A percentile compares a stretch with the other conserved stretches of the same genome.
Conservation (phyloP, 179 eudicot genomes). For the Amaranthus tricolor region DNA sequence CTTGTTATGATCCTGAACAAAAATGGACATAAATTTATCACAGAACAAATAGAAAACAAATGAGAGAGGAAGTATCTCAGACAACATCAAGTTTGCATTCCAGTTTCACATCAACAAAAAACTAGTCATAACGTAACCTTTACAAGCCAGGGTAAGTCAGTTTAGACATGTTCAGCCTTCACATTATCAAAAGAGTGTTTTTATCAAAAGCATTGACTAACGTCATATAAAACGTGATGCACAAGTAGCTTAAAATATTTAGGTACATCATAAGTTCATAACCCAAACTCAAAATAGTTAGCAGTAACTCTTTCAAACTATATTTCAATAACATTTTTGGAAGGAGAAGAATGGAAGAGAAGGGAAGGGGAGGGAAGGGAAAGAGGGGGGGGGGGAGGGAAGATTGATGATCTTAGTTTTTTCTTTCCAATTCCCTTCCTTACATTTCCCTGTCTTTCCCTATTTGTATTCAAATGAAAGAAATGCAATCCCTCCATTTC, state of each 20-base stretch:
- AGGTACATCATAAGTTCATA: not conserved
- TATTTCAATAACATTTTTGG: too few relatives aligned
- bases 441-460: too few relatives aligned
- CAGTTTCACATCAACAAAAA: too few relatives aligned
- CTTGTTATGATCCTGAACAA: slow-evolving; percentile 83
- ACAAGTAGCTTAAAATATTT: not conserved
- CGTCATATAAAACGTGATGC: not conserved
- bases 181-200: not conserved
- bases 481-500: too few relatives aligned
- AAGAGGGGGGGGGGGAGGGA: too few relatives aligned
- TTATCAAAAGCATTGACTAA: not conserved
- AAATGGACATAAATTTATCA: not conserved
- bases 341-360: too few relatives aligned
- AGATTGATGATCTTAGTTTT: too few relatives aligned
- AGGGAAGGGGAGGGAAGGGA: too few relatives aligned
- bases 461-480: too few relatives aligned
- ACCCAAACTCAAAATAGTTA: not conserved
- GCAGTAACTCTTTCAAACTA: not conserved
- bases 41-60: not conserved
- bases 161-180: not conserved
- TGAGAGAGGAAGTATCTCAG: not conserved
- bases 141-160: not conserved
- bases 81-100: not conserved
- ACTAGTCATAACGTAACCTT: too few relatives aligned
- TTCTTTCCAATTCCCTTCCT: too few relatives aligned